Base-by-base conservation (phyloP, 1,284 basidiomycete species). In the Mycocalia duriaeana region DNA sequence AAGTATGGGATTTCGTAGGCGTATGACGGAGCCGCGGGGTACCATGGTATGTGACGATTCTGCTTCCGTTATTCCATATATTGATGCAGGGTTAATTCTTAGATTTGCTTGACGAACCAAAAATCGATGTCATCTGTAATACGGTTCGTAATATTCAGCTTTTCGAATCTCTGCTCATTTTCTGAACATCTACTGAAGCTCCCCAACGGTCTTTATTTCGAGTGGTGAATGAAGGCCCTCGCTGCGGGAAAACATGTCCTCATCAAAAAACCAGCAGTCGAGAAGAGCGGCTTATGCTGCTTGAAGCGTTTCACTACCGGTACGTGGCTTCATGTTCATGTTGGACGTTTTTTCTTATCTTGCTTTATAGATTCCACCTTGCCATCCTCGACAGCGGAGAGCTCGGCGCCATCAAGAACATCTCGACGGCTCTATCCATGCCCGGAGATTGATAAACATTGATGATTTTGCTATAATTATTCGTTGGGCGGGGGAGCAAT, bases 171-270 rank as follows among this genome's bases (percentile, higher is more conserved):
- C 28, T 16, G 31, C 16, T 22, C 44, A 47, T 38, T 47, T 31
- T 25, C 14, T 20, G n/a, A 5, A 18, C n/a, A n/a, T n/a, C 19
- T 38, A 18, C n/a, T 39, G 23, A 7, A 82, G 74, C 69, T 86
- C 0, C 85, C 85, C 0, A 85, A 85, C 52, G 77, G 74, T 2
- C 63, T 87, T n/a, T 85, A 89, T 57, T 85, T 73, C 51, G 85
- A 88, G 55, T 89, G 85, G 85, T 82, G 84, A 1, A 82, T 85
- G 75, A 86, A 85, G 53, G 82, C 82, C 4, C 70, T 89, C 20
- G 65, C 68, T 5, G 79, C 81, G 1, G 81, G 83, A 2, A 89
- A 89, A 60, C 85, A 88, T 54, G 84, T 89, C 9, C 64, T 89
- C 3, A 66, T 85, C 5, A 86, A 89, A 59, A 88, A 88, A 58